Evolutionary conservation across 2,329 filamentous ascomycete species (phyloP), one percentile per base, ranked within the genome.

Genomic region (Fusarium clavum): DNA sequence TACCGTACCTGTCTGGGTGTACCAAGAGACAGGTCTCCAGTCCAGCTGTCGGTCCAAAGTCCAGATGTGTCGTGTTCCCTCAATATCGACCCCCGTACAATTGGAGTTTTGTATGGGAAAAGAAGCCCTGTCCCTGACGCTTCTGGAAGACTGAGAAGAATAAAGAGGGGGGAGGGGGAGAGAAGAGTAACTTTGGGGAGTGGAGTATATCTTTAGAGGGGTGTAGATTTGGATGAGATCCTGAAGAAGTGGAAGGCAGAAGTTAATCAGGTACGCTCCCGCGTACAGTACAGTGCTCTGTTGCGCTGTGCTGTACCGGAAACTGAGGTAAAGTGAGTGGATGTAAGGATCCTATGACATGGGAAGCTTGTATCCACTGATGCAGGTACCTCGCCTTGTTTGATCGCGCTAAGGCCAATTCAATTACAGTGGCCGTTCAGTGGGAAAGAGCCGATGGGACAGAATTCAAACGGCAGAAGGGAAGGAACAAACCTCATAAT

Each of bases 331-430:
- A 52, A 43, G 49, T 52, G 34, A 52, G 49, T 52, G 49, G 49
- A 52, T 52, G 49, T 52, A 52, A 52, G 41, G 53, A 56, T 57
- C 54, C 43, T 57, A 64, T 64, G 51, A 27, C 49, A 52, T 52
- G 49, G 49, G 62, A 54, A 66, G 53, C 29, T 41, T 57, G 70
- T 74, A 73, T 60, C 73, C 69, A 75, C 73, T 61, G 61, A 69
- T 54, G 70, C 73, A 69, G 67, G 73, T 74, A 71, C 71, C 62
- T 73, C 54, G 54, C 61, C 55, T 73, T 73, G 60, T 75, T 69
- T 75, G 71, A 74, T 75, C 54, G 67, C 66, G 69, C 67, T 73
- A 67, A 57, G 61, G 64, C 71, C 69, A 70, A 68, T 64, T 66
- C 49, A 52, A 41, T 52, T 41, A 22, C 49, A 52, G 49, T 41